Conservation (phyloP, 257 asterid genomes). For the Linaria vulgaris region DNA sequence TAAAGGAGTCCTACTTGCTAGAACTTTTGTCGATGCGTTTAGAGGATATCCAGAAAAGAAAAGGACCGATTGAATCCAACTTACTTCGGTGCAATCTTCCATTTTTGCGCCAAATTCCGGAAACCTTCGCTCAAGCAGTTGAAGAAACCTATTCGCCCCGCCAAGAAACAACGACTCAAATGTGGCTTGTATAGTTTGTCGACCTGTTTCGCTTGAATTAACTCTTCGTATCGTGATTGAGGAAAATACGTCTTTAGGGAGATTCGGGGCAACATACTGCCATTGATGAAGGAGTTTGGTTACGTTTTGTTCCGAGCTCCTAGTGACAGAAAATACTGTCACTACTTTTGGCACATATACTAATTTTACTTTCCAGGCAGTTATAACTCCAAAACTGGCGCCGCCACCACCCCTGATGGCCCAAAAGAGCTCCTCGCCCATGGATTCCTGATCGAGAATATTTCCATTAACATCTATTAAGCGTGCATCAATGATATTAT, state of each 20-base stretch:
- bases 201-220: not conserved
- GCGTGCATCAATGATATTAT: slow-evolving; percentile 35
- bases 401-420: slow-evolving; percentile 40
- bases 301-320: slow-evolving; percentile 25
- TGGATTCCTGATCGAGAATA: slow-evolving; percentile 28
- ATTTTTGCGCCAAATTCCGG: slow-evolving; percentile 28
- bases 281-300: slow-evolving; percentile 22
- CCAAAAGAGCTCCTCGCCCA: slow-evolving; percentile 41
- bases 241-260: slow-evolving; percentile 17
- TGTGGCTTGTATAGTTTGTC: slow-evolving; percentile 10
- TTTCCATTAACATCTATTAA: slow-evolving; percentile 33
- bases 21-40: not conserved
- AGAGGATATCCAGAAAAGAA: slow-evolving; percentile 13
- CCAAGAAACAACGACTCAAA: slow-evolving; percentile 28
- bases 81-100: slow-evolving; percentile 29
- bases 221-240: not conserved
- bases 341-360: slow-evolving; percentile 28
- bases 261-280: slow-evolving; percentile 28
- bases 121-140: slow-evolving; percentile 11
- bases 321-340: slow-evolving; percentile 19
- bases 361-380: slow-evolving; percentile 30
- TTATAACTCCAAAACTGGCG: slow-evolving; percentile 34
- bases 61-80: slow-evolving; percentile 29
- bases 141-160: slow-evolving; percentile 7
- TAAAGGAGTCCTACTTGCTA: slow-evolving; percentile 15